Evolutionary conservation across 345 rosid species (phyloP), one percentile per base, ranked within the genome.

Genomic region (Bruguiera sexangula): DNA sequence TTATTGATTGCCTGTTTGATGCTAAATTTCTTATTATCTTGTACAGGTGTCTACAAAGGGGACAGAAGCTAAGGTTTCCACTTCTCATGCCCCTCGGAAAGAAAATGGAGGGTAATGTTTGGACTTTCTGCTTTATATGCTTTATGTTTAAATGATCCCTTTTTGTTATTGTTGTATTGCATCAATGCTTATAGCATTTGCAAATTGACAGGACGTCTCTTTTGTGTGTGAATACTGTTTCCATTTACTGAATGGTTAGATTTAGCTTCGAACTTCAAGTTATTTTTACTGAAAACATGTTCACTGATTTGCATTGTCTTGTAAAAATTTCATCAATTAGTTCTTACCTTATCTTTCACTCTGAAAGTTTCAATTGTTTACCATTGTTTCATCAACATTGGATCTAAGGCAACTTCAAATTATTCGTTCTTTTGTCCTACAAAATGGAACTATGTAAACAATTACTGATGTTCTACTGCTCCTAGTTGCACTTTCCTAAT

Each of bases 51-150:
- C 88, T 51, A 37, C 80, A 19, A 82, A 76, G 78, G 75, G 77
- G 64, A 62, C 84, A 52, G 84, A 81, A 24, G 58, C 60, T 36
- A 80, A 76, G 66, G 63, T 75, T 66, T 79, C 96, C 4, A 59
- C 82, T 63, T 57, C 80, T 46, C 70, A 46, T 19, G 68, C 81
- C 30, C 78, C 78, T 9, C 78, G 66, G 26, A 88, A 77, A 75
- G 91, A 81, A 69, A 87, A 81, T 62, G 84, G 81, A 78, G 85
- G 96, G 98, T 94, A 88, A 84, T 66, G 43, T 66, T 76, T 56
- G 56, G 39, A 22, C 63, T 67, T 19, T 62, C 53, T 30, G 62
- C 65, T 21, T 69, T 69, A 54, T 70, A 7, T 60, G 50, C 68
- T 76, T 43, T 15, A 13, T 43, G 50, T 13, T 43, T 43, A 3